Conservation (phyloP, 2,329 filamentous ascomycete genomes). For the Talaromyces rugulosus region DNA sequence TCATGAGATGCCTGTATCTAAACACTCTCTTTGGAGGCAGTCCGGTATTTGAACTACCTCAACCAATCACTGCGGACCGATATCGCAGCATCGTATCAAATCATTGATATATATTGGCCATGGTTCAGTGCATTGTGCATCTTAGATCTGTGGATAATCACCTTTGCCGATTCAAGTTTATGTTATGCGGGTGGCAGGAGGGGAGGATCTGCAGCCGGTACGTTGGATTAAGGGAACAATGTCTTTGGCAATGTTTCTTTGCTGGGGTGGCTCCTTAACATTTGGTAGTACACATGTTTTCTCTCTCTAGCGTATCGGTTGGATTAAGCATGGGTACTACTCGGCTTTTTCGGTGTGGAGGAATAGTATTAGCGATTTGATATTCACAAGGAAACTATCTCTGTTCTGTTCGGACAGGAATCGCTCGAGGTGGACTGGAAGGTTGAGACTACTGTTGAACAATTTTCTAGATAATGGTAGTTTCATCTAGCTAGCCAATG, state of each 20-base stretch:
- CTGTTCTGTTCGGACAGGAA: background rate
- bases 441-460: background rate
- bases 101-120: background rate
- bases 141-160: background rate
- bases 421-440: background rate
- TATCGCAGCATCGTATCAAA: background rate
- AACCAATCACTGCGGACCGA: background rate
- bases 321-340: background rate
- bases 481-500: background rate
- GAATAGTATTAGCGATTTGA: background rate
- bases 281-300: background rate
- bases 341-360: background rate
- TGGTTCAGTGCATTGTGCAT: background rate
- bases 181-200: background rate
- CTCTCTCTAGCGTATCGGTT: background rate
- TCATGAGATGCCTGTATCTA: slow-evolving; percentile 1
- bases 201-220: background rate
- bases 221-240: background rate
- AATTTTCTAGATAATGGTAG: background rate
- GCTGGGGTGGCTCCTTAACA: background rate
- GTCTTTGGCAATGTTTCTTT: background rate
- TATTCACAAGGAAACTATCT: background rate
- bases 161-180: background rate
- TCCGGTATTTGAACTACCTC: background rate
- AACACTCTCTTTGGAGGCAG: background rate